phyloP scores from a whole-genome alignment of 2,329 filamentous ascomycete genomes.

The Fusarium sp. region DNA sequence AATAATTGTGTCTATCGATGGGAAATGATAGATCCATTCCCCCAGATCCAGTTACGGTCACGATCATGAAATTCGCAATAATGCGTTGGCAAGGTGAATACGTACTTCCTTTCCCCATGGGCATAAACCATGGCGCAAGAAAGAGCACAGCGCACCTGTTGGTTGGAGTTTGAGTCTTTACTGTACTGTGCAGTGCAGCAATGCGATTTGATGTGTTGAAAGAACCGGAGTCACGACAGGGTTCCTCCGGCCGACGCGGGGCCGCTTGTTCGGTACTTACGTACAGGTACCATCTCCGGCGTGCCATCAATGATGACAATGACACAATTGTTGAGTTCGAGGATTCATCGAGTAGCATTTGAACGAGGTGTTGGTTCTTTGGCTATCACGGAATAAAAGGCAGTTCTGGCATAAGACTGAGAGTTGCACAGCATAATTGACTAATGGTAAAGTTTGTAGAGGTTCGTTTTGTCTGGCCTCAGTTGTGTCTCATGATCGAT shows the following conservation, averaged over 20 bases:
- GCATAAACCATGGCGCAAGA: constrained; percentile 20
- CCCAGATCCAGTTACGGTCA: constrained; percentile 35
- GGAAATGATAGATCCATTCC: constrained; percentile 25
- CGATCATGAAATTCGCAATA: constrained; percentile 33
- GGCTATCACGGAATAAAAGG: constrained; percentile 19
- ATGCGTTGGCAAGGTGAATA: constrained; percentile 18
- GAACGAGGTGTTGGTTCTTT: constrained; percentile 31
- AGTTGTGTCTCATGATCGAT: constrained; percentile 3
- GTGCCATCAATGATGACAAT: constrained; percentile 46
- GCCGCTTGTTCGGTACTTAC: constrained; percentile 43
- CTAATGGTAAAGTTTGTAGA: constrained; percentile 21
- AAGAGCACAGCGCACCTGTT: constrained; percentile 22
- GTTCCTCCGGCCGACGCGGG: constrained; percentile 41
- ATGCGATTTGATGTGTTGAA: constrained; percentile 5
- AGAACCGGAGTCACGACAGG: constrained; percentile 23
- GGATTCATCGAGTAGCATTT: constrained; percentile 26
- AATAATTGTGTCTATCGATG: constrained; percentile 12
- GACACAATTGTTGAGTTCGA: constrained; percentile 40
- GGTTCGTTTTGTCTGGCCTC: constrained; percentile 19
- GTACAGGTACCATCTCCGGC: constrained; percentile 34
- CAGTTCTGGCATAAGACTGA: constrained; percentile 21
- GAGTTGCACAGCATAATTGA: constrained; percentile 33
- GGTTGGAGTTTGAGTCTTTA: constrained; percentile 2
- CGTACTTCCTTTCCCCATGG: constrained; percentile 8
- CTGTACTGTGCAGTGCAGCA: background rate